Base-by-base conservation (phyloP, 345 rosid species). In the Erodium maritimum region DNA sequence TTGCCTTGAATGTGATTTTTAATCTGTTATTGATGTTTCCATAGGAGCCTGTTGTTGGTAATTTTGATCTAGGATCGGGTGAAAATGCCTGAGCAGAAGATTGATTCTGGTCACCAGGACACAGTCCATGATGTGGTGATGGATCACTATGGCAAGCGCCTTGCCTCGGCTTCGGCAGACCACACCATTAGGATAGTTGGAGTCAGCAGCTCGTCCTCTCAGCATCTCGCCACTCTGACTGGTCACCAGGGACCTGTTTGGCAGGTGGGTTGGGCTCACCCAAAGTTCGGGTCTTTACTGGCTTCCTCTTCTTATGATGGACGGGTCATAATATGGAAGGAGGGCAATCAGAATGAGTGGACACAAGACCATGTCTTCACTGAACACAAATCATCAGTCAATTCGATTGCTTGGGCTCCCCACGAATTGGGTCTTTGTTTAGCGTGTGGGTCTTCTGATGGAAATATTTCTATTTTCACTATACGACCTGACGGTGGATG, bases 191-290 rank as follows among this genome's bases (percentile, higher is more conserved):
- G 59, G 69, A 66, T 66, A 50, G 54, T 59, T 21, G 69, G 69
- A 13, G 69, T 66, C 54, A 58, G 64, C 18, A 66, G 45, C 56
- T 58, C 46, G 24, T 52, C 63, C 19, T 50, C 52, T 60, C 69
- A 66, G 69, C 69, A 66, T 59, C 64, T 66, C 1, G 54, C 69
- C 2, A 59, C 33, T n/a, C 54, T 66, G 53, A 60, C 8, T 23
- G 69, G 69, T 21, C 69, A 66, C 29, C 62, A 59, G 59, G 69
- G 69, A 42, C 55, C 69, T 23, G 69, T 66, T 23, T 66, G 69
- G 69, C 46, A 66, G 50, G 69, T 66, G 21, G 23, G 59, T 12
- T 66, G 69, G 69, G 69, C 69, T 52, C 55, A 60, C 69, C 69
- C 69, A 13, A 66, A 59, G 45, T 66, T 66, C 45, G 69, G 69